Conservation (phyloP, 2,329 filamentous ascomycete genomes). For the Pseudogymnoascus sp. region DNA sequence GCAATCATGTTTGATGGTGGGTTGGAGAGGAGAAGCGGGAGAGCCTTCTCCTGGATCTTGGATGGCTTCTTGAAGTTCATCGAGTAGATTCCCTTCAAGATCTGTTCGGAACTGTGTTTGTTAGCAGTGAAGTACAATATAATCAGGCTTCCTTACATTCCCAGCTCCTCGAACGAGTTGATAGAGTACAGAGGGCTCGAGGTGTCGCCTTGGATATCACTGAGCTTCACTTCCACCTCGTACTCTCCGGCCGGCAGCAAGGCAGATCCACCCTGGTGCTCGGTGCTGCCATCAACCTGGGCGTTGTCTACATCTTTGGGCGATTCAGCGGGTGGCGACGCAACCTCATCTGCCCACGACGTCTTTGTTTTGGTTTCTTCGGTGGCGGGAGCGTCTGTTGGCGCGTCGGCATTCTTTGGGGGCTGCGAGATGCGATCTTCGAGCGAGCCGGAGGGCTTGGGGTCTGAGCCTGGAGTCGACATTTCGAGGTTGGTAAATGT, state of each 20-base stretch:
- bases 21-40: slow-evolving; percentile 79
- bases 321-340: slow-evolving; percentile 20
- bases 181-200: slow-evolving; percentile 83
- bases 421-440: slow-evolving; percentile 42
- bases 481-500: neutral
- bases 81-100: slow-evolving; percentile 68
- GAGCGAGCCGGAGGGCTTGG: slow-evolving; percentile 30
- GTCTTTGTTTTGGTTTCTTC: slow-evolving; percentile 6
- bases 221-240: slow-evolving; percentile 88
- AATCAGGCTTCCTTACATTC: slow-evolving; percentile 55
- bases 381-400: neutral
- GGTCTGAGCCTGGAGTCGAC: slow-evolving; percentile 2
- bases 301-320: slow-evolving; percentile 15
- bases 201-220: slow-evolving; percentile 77
- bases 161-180: slow-evolving; percentile 75
- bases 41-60: slow-evolving; percentile 92
- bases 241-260: slow-evolving; percentile 63
- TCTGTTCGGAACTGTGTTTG: slow-evolving; percentile 44
- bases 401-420: neutral
- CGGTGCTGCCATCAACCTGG: slow-evolving; percentile 41
- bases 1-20: slow-evolving; percentile 94
- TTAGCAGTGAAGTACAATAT: slow-evolving; percentile 12
- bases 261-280: slow-evolving; percentile 40
- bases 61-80: slow-evolving; percentile 93
- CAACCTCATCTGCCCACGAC: slow-evolving; percentile 36